Conservation (phyloP, 2,329 filamentous ascomycete genomes). For the Ascochyta fabae region DNA sequence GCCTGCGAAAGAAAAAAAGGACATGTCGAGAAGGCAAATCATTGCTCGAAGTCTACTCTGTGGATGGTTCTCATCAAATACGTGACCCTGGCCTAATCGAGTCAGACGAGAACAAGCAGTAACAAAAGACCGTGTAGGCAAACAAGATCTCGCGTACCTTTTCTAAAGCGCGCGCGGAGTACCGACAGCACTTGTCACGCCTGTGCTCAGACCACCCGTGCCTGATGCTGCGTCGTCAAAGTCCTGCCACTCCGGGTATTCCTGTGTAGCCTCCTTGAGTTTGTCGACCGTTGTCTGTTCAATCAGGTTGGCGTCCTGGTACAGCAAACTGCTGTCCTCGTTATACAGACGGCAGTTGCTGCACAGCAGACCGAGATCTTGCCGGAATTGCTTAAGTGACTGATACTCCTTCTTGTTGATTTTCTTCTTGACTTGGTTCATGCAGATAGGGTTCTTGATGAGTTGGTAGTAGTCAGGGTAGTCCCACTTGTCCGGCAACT, state of each 20-base stretch:
- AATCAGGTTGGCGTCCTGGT: conserved; percentile 89
- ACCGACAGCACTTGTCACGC: conserved; percentile 41
- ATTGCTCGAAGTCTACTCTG: background rate
- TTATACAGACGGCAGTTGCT: conserved; percentile 95
- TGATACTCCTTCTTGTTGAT: conserved; percentile 96
- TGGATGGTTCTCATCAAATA: background rate
- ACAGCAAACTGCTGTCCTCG: conserved; percentile 91
- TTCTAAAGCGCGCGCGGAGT: conserved; percentile 37
- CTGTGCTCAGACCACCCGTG: conserved; percentile 54
- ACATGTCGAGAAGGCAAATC: conserved; percentile 28
- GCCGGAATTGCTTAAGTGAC: conserved; percentile 77
- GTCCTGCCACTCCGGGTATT: conserved; percentile 63
- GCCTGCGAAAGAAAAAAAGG: conserved; percentile 9
- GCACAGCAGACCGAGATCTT: conserved; percentile 84
- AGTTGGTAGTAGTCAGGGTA: conserved; percentile 96
- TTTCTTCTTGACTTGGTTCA: conserved; percentile 92
- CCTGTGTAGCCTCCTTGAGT: conserved; percentile 60
- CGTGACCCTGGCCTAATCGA: background rate
- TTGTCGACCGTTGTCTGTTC: conserved; percentile 66
- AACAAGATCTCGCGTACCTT: background rate
- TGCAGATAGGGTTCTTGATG: conserved; percentile 90
- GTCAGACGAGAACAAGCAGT: background rate
- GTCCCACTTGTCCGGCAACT: conserved; percentile 84
- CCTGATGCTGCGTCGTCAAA: conserved; percentile 60
- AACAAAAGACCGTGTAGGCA: background rate